Base-by-base conservation (phyloP, 2,329 filamentous ascomycete genomes). In the Cordyceps cateniannulata region DNA sequence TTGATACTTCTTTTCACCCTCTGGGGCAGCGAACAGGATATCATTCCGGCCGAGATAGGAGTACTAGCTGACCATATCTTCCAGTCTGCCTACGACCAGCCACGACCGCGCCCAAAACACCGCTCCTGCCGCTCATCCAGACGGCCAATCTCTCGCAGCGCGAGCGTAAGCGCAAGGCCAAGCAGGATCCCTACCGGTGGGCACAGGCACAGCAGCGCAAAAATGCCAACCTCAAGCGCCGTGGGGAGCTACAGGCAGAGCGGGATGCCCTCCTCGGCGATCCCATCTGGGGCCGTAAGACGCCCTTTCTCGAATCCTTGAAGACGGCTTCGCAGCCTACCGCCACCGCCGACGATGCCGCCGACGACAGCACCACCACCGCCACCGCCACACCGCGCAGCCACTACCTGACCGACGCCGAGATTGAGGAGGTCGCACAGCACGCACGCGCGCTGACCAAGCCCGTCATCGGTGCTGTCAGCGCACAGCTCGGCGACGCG, bases 201-300 rank as follows among this genome's bases (percentile, higher is more conserved):
- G 88, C 88, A 3, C 91, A 96, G 74, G 87, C 90, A 35, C 85
- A 89, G 69, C 90, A 92, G 71, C 87, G 91, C 64, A 96, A 93
- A 75, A 85, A 88, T 12, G 90, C 89, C 66, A 96, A 96, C 71
- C 73, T 93, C 50, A 84, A 88, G 69, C 86, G 91, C 56, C 91
- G 88, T 69, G 80, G 84, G 64, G 85, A 86, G 64, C 82, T 98
- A 60, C 74, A 85, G 63, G 77, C 84, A 65, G 79, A 86, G 70
- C 85, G 90, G 62, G 79, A 84, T 62, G 80, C 80, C 51, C 80
- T 81, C 50, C 80, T 88, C 65, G 93, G 93, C 55, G 85, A 96
- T 73, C 90, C 92, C 1, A 80, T 99, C 65, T 83, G 87, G 67
- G 95, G 93, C 70, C 81, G 87, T 62, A 75, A 82, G 42, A 97